A percentile compares a stretch with the other conserved stretches of the same genome.
These are phyloP conservation scores for Monilinia vaccinii-corymbosi DNA, from an alignment of 2,329 filamentous ascomycete genomes.

Conservation along the genomic window DNA sequence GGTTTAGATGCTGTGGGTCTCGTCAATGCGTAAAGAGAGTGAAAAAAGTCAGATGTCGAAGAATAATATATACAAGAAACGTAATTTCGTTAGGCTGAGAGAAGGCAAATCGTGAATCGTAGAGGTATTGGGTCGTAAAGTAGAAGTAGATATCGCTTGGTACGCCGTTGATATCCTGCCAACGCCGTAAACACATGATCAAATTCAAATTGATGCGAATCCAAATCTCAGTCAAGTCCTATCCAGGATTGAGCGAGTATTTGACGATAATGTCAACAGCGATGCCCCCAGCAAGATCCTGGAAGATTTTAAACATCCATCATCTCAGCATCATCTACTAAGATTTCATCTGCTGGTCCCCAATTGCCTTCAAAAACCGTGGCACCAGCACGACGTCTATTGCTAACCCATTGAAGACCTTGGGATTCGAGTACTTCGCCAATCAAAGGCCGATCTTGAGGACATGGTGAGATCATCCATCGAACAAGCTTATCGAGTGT, in stretches of 20 bases:
- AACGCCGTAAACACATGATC: conserved; percentile 21
- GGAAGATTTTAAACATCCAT: conserved; percentile 27
- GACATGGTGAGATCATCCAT: conserved; percentile 78
- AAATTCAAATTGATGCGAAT: conserved; percentile 21
- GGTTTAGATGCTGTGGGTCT: conserved; percentile 11
- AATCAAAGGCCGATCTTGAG: conserved; percentile 62
- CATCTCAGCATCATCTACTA: conserved; percentile 31
- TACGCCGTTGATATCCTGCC: conserved; percentile 19
- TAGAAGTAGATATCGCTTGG: conserved; percentile 8
- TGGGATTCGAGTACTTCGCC: conserved; percentile 63
- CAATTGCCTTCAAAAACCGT: conserved; percentile 94
- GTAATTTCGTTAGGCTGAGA: conserved; percentile 14
- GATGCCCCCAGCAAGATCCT: conserved; percentile 15
- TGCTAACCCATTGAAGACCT: conserved; percentile 71
- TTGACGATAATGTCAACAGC: conserved; percentile 13
- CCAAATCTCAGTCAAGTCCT: conserved; percentile 24
- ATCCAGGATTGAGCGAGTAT: conserved; percentile 26
- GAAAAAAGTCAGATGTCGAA: conserved; percentile 7
- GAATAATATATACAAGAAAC: conserved; percentile 22
- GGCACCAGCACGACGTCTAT: conserved; percentile 73
- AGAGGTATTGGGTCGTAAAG: conserved; percentile 8
- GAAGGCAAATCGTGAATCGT: conserved; percentile 17
- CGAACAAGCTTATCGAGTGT: conserved; percentile 77
- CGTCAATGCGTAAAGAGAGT: conserved; percentile 26
- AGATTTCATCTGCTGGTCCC: conserved; percentile 60